Evolutionary conservation across 208 protist genomes (phyloP).

Genomic region (Leptomonas seymouri): DNA sequence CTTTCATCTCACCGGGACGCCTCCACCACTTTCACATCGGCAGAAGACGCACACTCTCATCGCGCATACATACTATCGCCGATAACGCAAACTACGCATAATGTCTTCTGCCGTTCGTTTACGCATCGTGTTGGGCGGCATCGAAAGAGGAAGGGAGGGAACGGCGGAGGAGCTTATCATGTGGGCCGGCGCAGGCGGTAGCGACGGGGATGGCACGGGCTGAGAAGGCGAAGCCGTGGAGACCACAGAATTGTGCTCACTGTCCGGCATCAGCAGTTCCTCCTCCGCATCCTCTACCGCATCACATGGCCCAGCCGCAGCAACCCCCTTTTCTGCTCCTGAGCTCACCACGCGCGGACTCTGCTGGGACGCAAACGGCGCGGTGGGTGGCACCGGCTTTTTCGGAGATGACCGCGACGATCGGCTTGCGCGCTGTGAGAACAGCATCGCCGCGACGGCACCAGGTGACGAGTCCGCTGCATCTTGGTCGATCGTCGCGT

Average conservation of each 20-base stretch:
- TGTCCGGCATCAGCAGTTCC: conserved; percentile 25
- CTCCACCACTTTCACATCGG: neutral
- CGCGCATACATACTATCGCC: conserved; percentile 15
- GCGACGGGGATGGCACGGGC: neutral
- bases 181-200: neutral
- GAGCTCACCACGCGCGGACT: neutral
- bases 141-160: neutral
- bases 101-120: conserved; percentile 60
- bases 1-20: no score
- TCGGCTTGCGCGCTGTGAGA: conserved; percentile 10
- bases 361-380: neutral
- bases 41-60: neutral
- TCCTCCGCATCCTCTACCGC: conserved; percentile 10
- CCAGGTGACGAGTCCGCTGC: conserved; percentile 6
- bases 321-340: neutral
- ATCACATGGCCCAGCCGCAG: neutral
- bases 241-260: conserved; percentile 12
- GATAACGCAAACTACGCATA: conserved; percentile 51
- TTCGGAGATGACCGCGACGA: neutral
- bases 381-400: neutral
- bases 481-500: conserved; percentile 6
- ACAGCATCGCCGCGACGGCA: conserved; percentile 16
- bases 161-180: neutral
- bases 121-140: conserved; percentile 25
- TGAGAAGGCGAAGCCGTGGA: conserved; percentile 14